Percentiles rank a stretch among this genome's conserved stretches.
phyloP scores from a whole-genome alignment of 2,329 filamentous ascomycete species.

The Penicillium freii region DNA sequence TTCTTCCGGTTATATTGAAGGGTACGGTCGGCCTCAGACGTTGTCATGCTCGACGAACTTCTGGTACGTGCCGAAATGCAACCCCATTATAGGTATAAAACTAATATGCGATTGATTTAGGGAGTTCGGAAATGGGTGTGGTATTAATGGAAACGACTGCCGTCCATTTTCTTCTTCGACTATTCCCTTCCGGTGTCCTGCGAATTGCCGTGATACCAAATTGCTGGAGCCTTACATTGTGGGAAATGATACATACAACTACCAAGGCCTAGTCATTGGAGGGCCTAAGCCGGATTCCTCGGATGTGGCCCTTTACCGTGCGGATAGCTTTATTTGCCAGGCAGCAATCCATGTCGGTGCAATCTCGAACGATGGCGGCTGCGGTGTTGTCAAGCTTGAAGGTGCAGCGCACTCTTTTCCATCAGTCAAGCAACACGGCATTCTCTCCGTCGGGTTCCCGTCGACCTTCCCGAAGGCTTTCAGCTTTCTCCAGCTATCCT shows the following conservation, averaged over 20 bases:
- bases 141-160: conserved; percentile 56
- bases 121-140: conserved; percentile 48
- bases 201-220: conserved; percentile 50
- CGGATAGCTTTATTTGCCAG: conserved; percentile 83
- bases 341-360: conserved; percentile 81
- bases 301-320: conserved; percentile 67
- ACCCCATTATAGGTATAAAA: background rate
- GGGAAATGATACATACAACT: conserved; percentile 52
- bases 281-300: conserved; percentile 43
- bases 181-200: conserved; percentile 57
- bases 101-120: conserved; percentile 25
- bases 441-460: conserved; percentile 74
- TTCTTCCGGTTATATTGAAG: conserved; percentile 49
- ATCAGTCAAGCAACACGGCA: conserved; percentile 67
- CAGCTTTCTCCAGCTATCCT: conserved; percentile 65
- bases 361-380: conserved; percentile 72
- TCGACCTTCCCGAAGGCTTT: conserved; percentile 89
- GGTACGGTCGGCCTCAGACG: conserved; percentile 47
- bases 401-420: conserved; percentile 66
- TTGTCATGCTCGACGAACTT: conserved; percentile 48
- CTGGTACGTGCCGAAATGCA: conserved; percentile 36
- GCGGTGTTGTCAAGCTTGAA: conserved; percentile 73
- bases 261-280: conserved; percentile 53
- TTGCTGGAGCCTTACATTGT: conserved; percentile 53
- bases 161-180: conserved; percentile 54